Base-by-base conservation (phyloP, 2,329 filamentous ascomycete genomes). In the Colletotrichum cuscutae region DNA sequence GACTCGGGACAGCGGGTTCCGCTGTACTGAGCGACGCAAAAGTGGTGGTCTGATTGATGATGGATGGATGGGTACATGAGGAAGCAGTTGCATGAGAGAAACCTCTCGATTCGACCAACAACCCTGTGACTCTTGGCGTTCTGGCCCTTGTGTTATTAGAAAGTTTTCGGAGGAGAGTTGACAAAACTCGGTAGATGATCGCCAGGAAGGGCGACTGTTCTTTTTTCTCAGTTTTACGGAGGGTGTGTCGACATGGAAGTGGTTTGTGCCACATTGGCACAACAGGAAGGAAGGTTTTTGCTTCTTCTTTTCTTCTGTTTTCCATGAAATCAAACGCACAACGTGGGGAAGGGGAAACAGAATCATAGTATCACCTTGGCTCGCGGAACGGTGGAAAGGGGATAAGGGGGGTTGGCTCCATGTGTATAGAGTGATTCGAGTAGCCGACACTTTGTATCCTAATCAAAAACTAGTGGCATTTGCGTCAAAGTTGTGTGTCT, bases 61-160 rank as follows among this genome's bases (percentile, higher is more conserved):
- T 49, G 71, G 56, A 61, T 15, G 46, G 60, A 35, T 32, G 70
- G 68, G 61, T 46, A 58, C 60, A 57, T 19, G 15, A 46, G 66
- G 61, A 71, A 26, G 46, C 60, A 42, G 32, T 19, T 26, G 22
- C 49, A 22, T 8, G n/a, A 37, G 24, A 26, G 52, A 32, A 46
- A 22, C 24, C 35, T n/a, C 49, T 59, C 32, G 32, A 26, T 32
- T 59, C 30, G 46, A 24, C 26, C 49, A 26, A 49, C 32, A 15
- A 5, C 19, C 49, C 54, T 24, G 30, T 71, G 22, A 6, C 52
- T n/a, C 70, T 35, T 46, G 66, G 67, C 67, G 71, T 73, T 73
- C 61, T 65, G 71, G 61, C 66, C 60, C 37, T 56, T 73, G 71
- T 73, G 71, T 73, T 73, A 71, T 32, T 73, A 73, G 67, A 65